phyloP scores from a whole-genome alignment of 108 stramenopile genomes.

The Nitzschia sp. region DNA sequence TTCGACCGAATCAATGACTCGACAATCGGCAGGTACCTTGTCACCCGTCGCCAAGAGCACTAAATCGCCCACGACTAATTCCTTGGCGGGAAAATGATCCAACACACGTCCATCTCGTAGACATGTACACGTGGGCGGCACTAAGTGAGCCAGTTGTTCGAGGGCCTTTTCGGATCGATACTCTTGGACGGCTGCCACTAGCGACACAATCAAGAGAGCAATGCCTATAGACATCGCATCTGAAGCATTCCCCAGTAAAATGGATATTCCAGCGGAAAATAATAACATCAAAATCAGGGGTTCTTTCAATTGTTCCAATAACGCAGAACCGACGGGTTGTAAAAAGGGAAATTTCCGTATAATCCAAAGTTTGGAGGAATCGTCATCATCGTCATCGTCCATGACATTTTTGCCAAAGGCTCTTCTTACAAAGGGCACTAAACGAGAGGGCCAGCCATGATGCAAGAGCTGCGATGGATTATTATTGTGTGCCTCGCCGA shows the following conservation, averaged over 20 bases:
- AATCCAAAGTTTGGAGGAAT: neutral
- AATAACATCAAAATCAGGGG: slow-evolving; percentile 94
- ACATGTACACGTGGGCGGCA: slow-evolving; percentile 87
- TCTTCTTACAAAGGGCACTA: slow-evolving; percentile 38
- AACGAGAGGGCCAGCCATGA: slow-evolving; percentile 68
- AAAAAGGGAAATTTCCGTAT: slow-evolving; percentile 31
- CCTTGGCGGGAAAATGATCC: slow-evolving; percentile 74
- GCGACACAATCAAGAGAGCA: slow-evolving; percentile 88
- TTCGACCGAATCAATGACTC: slow-evolving; percentile 82
- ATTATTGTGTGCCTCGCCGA: slow-evolving; percentile 1
- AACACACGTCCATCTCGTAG: slow-evolving; percentile 76
- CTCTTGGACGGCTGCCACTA: slow-evolving; percentile 96
- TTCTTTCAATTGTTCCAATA: slow-evolving; percentile 89
- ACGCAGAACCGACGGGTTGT: slow-evolving; percentile 53
- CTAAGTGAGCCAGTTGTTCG: slow-evolving; percentile 85
- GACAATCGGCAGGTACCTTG: slow-evolving; percentile 95
- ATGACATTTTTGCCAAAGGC: slow-evolving; percentile 67
- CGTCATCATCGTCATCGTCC: slow-evolving; percentile 48
- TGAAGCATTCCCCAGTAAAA: slow-evolving; percentile 80
- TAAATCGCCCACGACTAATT: slow-evolving; percentile 95
- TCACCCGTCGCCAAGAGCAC: slow-evolving; percentile 67
- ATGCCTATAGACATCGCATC: slow-evolving; percentile 93
- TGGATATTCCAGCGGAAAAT: slow-evolving; percentile 80
- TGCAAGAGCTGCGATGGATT: slow-evolving; percentile 39
- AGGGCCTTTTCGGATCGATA: slow-evolving; percentile 89